Conservation (phyloP, 148 eudicot species). For the Linanthus parryae region DNA sequence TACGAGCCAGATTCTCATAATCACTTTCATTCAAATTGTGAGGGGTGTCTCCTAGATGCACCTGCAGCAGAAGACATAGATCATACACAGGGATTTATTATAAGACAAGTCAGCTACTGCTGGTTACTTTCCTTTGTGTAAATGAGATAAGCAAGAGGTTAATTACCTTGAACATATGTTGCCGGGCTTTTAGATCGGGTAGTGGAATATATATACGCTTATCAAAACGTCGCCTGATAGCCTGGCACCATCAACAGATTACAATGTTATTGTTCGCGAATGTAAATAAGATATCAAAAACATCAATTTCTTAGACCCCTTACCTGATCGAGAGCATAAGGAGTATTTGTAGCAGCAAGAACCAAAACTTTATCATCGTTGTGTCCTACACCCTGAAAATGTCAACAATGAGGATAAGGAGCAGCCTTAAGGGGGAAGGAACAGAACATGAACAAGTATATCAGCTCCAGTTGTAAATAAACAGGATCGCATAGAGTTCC, state of each 20-base stretch:
- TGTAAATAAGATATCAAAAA: not conserved
- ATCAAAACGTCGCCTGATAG: slow-evolving; percentile 92
- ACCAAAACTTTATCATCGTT: slow-evolving; percentile 97
- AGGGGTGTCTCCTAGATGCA: slow-evolving; percentile 98
- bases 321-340: slow-evolving; percentile 98
- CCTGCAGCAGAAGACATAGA: slow-evolving; percentile 38
- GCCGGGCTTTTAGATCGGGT: slow-evolving; percentile 92
- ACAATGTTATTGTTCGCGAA: not conserved
- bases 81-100: not conserved
- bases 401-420: slow-evolving; percentile 1
- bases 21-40: slow-evolving; percentile 88
- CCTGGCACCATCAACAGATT: slow-evolving; percentile 37
- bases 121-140: no score
- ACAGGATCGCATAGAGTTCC: no score
- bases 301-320: not conserved
- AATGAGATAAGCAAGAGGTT: slow-evolving; percentile 1
- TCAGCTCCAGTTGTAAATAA: no score
- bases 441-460: not conserved
- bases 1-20: slow-evolving; percentile 69
- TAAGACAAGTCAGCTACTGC: not conserved
- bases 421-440: not conserved
- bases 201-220: slow-evolving; percentile 98
- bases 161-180: slow-evolving; percentile 91
- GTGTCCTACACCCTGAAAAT: slow-evolving; percentile 86
- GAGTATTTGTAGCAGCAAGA: slow-evolving; percentile 98